Conservation (phyloP, 2,329 filamentous ascomycete species). For the Trichoderma sp. region DNA sequence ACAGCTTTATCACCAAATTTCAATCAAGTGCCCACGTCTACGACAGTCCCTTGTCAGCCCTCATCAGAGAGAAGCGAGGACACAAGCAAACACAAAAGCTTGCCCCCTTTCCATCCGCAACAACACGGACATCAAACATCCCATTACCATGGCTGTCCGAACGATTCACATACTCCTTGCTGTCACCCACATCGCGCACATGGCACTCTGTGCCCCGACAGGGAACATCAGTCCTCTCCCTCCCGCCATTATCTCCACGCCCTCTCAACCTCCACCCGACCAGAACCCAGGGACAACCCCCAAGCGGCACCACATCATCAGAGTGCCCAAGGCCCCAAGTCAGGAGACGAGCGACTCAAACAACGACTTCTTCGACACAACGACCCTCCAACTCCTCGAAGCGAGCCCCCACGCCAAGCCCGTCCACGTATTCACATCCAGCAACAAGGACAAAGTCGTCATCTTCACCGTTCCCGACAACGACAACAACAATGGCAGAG, state of each 20-base stretch:
- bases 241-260: not conserved
- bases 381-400: slow-evolving; percentile 26
- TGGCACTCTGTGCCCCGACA: slow-evolving; percentile 28
- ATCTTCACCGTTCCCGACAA: slow-evolving; percentile 2
- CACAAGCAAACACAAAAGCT: not conserved
- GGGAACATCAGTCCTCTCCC: not conserved
- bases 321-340: slow-evolving; percentile 8
- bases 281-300: not conserved
- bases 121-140: not conserved
- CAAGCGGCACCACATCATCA: slow-evolving; percentile 18
- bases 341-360: not conserved
- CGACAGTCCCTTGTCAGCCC: not conserved
- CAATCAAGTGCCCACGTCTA: too few relatives aligned
- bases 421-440: slow-evolving; percentile 30
- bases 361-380: slow-evolving; percentile 19
- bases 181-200: slow-evolving; percentile 20
- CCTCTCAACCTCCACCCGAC: slow-evolving; percentile 2
- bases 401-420: slow-evolving; percentile 10
- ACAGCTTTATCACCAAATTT: too few relatives aligned
- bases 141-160: slow-evolving; percentile 16
- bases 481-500: slow-evolving; percentile 30
- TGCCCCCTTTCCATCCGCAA: not conserved
- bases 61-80: not conserved
- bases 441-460: slow-evolving; percentile 19
- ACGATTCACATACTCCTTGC: slow-evolving; percentile 7